Percentiles rank a stretch among this genome's conserved stretches.
phyloP scores from a whole-genome alignment of 2,329 filamentous ascomycete species.

The Niveomyces coronatus region DNA sequence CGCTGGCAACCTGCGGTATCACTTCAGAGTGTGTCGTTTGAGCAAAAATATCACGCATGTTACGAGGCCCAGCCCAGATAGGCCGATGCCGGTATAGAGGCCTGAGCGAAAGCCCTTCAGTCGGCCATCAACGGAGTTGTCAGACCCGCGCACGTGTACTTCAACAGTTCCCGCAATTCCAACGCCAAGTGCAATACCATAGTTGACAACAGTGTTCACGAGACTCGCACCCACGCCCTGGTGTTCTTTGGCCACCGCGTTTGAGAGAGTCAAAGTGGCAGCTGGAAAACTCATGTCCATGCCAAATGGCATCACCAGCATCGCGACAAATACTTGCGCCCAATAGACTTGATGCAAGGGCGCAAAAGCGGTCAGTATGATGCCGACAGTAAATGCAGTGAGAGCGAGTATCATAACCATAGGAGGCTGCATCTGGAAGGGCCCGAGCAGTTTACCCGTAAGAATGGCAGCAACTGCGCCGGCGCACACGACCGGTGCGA shows the following conservation, averaged over 20 bases:
- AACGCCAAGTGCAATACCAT: slow-evolving; percentile 54
- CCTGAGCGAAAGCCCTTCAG: slow-evolving; percentile 26
- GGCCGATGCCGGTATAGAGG: slow-evolving; percentile 31
- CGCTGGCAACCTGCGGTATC: too few relatives aligned
- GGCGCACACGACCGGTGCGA: slow-evolving; percentile 32
- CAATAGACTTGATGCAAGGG: slow-evolving; percentile 52
- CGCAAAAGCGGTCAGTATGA: slow-evolving; percentile 33
- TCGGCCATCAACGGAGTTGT: slow-evolving; percentile 15
- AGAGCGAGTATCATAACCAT: slow-evolving; percentile 35
- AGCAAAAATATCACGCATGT: slow-evolving; percentile 7
- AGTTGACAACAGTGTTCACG: slow-evolving; percentile 58
- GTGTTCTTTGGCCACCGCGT: slow-evolving; percentile 35
- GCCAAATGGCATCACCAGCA: slow-evolving; percentile 49
- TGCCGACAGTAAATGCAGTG: slow-evolving; percentile 31
- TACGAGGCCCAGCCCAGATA: slow-evolving; percentile 16
- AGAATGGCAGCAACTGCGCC: slow-evolving; percentile 35
- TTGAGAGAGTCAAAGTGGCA: slow-evolving; percentile 48
- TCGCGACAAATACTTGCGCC: slow-evolving; percentile 49
- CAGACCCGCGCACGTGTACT: slow-evolving; percentile 21
- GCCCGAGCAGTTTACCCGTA: slow-evolving; percentile 32
- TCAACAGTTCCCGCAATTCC: slow-evolving; percentile 58
- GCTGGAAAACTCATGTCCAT: slow-evolving; percentile 60
- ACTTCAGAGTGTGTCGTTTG: background rate
- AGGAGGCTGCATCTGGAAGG: slow-evolving; percentile 23
- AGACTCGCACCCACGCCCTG: slow-evolving; percentile 41